Conservation (phyloP, 345 rosid genomes). For the Raphanus sativus region DNA sequence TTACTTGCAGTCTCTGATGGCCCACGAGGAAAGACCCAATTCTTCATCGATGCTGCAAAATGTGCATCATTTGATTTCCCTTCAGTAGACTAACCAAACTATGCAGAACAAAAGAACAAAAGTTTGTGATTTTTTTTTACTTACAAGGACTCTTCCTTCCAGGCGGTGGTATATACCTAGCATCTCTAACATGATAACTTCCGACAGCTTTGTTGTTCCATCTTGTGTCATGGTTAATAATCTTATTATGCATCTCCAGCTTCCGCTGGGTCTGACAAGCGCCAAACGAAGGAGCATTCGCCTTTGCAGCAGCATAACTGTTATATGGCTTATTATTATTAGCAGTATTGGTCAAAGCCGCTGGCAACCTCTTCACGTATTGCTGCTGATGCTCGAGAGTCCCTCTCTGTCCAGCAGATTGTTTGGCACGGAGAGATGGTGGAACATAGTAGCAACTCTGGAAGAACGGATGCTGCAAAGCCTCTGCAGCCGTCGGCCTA, state of each 20-base stretch:
- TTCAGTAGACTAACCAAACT: neutral
- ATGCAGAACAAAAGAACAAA: too few relatives aligned
- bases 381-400: conserved; percentile 46
- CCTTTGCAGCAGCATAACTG: conserved; percentile 50
- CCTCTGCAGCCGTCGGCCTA: conserved; percentile 87
- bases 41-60: conserved; percentile 45
- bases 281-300: conserved; percentile 46
- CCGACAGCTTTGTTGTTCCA: conserved; percentile 50
- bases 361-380: conserved; percentile 47
- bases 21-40: conserved; percentile 34
- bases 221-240: conserved; percentile 49
- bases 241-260: conserved; percentile 59
- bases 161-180: conserved; percentile 71
- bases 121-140: conserved; percentile 23
- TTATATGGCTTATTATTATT: conserved; percentile 43
- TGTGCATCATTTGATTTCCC: neutral
- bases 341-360: conserved; percentile 37
- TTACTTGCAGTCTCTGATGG: conserved; percentile 49
- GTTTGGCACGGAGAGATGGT: conserved; percentile 73
- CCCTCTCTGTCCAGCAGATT: conserved; percentile 49
- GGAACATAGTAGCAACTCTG: conserved; percentile 91
- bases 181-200: conserved; percentile 44
- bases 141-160: conserved; percentile 80
- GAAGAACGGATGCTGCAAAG: conserved; percentile 92
- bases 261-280: conserved; percentile 58